phyloP scores from a whole-genome alignment of 1,284 basidiomycete species.

The Malassezia dermatis region DNA sequence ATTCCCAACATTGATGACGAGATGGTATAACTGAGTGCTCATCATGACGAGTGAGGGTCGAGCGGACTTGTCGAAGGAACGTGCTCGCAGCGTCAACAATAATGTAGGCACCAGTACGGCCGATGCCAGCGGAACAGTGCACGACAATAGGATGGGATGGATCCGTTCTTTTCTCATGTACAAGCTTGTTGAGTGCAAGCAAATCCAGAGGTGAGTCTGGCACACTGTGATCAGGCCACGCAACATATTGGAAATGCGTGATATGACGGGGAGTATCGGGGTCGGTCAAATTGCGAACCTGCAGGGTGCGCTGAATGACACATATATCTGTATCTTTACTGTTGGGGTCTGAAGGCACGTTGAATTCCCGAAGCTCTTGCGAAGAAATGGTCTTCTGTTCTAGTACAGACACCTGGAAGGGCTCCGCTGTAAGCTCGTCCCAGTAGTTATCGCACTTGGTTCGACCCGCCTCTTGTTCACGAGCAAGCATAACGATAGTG shows the following conservation, averaged over 20 bases:
- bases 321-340: constrained; percentile 9
- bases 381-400: neutral
- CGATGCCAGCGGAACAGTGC: constrained; percentile 47
- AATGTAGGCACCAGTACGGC: constrained; percentile 41
- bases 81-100: constrained; percentile 36
- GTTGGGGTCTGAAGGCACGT: neutral
- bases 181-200: constrained; percentile 30
- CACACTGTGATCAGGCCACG: constrained; percentile 46
- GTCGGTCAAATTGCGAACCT: constrained; percentile 16
- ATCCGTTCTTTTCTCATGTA: constrained; percentile 12
- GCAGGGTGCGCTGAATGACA: constrained; percentile 28
- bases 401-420: neutral
- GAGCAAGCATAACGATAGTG: constrained; percentile 66
- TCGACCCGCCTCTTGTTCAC: constrained; percentile 74
- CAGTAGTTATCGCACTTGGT: constrained; percentile 90
- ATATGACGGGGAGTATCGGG: constrained; percentile 19
- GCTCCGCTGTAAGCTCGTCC: constrained; percentile 48
- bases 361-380: neutral
- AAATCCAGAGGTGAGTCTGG: constrained; percentile 33
- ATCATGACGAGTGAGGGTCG: neutral
- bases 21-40: neutral
- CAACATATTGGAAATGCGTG: constrained; percentile 30
- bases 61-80: constrained; percentile 24
- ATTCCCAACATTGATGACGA: neutral
- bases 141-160: constrained; percentile 27